phyloP scores from a whole-genome alignment of 176 grass and related monocot genomes.

The Oryza rufipogon region DNA sequence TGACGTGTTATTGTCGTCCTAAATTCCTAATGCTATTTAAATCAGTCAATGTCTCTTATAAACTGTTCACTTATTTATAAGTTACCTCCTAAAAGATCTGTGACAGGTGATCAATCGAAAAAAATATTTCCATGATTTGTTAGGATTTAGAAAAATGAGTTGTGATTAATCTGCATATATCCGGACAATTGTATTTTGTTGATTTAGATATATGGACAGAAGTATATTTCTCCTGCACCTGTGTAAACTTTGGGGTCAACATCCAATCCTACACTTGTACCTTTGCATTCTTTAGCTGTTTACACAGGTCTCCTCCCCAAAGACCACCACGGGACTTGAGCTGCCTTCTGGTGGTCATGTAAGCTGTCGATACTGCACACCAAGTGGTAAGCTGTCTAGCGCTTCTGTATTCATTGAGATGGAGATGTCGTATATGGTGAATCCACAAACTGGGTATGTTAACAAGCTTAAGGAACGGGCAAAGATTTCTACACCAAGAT shows the following conservation, averaged over 20 bases:
- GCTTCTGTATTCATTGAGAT: constrained; percentile 93
- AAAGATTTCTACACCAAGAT: constrained; percentile 91
- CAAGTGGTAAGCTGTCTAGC: constrained; percentile 81
- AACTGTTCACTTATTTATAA: neutral
- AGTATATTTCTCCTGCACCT: neutral
- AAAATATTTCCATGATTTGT: neutral
- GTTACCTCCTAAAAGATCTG: neutral
- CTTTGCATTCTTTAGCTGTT: constrained; percentile 90
- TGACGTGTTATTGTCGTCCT: neutral
- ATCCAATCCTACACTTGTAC: constrained; percentile 93
- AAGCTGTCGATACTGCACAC: constrained; percentile 85
- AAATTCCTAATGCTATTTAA: neutral
- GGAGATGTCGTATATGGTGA: constrained; percentile 85
- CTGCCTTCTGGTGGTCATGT: constrained; percentile 84
- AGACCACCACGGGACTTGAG: constrained; percentile 90
- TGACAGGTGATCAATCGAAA: neutral
- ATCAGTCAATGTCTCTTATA: neutral
- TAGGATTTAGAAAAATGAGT: neutral
- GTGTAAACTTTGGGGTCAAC: constrained; percentile 58
- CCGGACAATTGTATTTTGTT: neutral
- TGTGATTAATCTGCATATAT: neutral
- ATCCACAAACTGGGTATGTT: constrained; percentile 78
- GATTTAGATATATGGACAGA: neutral
- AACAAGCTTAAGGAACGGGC: constrained; percentile 85
- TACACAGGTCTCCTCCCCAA: constrained; percentile 82